A percentile compares a stretch with the other conserved stretches of the same genome.
These are phyloP conservation scores for Moniliophthora roreri DNA, from an alignment of 1,284 basidiomycete genomes.

Conservation along the genomic window DNA sequence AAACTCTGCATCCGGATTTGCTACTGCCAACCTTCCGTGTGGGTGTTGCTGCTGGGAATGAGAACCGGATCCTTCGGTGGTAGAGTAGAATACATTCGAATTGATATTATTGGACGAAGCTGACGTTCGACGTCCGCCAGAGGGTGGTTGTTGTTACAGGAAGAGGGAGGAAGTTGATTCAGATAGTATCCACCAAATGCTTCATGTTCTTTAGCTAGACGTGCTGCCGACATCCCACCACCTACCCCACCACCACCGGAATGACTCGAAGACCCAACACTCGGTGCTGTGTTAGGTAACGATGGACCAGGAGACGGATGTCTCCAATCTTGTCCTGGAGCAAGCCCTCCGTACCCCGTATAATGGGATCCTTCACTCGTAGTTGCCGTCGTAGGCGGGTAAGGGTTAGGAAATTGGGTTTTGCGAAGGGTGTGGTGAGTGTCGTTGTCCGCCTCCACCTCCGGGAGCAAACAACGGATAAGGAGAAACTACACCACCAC, in stretches of 20 bases:
- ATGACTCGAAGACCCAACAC: background rate
- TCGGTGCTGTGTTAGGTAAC: background rate
- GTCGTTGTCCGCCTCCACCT: conserved; percentile 2
- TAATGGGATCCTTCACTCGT: background rate
- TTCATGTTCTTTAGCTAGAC: background rate
- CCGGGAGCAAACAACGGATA: conserved; percentile 19
- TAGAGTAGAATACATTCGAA: background rate
- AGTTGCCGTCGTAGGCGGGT: background rate
- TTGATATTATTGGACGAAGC: too few relatives aligned
- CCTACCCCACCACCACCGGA: background rate
- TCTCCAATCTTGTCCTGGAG: background rate
- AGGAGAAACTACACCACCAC: conserved; percentile 36
- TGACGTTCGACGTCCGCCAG: too few relatives aligned
- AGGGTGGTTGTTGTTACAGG: too few relatives aligned
- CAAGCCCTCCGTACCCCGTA: background rate
- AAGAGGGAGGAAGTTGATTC: background rate
- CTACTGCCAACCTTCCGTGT: background rate
- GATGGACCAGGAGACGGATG: conserved; percentile 2
- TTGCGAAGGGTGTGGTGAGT: conserved; percentile 8
- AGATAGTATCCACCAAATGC: background rate
- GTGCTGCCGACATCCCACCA: background rate
- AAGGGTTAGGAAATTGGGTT: background rate
- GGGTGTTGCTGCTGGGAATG: background rate
- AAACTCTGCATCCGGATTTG: background rate
- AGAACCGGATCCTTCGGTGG: background rate